Evolutionary conservation across 768 basidiomycete genomes (phyloP).

Genomic region (Macrolepiota albuminosa): DNA sequence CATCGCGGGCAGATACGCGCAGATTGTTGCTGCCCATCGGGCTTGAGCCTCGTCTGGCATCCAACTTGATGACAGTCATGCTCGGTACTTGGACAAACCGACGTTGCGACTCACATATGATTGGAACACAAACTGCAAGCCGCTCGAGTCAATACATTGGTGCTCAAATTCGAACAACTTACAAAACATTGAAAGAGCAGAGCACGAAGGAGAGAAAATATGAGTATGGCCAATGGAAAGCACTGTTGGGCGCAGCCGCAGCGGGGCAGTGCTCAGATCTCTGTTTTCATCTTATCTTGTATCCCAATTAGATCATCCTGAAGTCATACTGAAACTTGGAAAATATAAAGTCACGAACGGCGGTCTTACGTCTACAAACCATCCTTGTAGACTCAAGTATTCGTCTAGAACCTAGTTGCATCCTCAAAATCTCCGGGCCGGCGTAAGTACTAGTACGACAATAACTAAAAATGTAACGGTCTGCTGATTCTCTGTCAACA

Average conservation of each 20-base stretch:
- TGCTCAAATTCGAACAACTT: constrained; percentile 1
- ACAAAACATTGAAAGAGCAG: constrained; percentile 19
- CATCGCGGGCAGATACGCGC: constrained; percentile 66
- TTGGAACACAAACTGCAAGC: constrained; percentile 45
- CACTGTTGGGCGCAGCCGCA: background rate
- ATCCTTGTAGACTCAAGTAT: background rate
- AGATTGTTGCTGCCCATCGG: constrained; percentile 43
- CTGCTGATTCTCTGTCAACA: background rate
- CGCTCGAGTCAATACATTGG: background rate
- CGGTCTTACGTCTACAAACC: background rate
- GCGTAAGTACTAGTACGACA: background rate
- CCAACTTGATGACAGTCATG: constrained; percentile 42
- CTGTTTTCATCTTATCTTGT: constrained; percentile 7
- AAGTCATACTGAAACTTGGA: background rate
- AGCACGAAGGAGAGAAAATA: background rate
- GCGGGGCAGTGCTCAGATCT: background rate
- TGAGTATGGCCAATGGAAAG: background rate
- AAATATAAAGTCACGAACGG: background rate
- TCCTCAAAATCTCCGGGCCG: background rate
- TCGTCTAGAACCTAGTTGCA: no score
- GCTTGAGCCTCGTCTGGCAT: constrained; percentile 54
- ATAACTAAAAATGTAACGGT: background rate
- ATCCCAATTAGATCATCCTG: background rate
- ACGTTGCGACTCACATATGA: constrained; percentile 36
- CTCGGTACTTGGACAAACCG: background rate